Percentiles rank a stretch among this genome's conserved stretches.
These are phyloP conservation scores for Dunaliella primolecta DNA, from an alignment of 139 green algal genomes.

Conservation along the genomic window DNA sequence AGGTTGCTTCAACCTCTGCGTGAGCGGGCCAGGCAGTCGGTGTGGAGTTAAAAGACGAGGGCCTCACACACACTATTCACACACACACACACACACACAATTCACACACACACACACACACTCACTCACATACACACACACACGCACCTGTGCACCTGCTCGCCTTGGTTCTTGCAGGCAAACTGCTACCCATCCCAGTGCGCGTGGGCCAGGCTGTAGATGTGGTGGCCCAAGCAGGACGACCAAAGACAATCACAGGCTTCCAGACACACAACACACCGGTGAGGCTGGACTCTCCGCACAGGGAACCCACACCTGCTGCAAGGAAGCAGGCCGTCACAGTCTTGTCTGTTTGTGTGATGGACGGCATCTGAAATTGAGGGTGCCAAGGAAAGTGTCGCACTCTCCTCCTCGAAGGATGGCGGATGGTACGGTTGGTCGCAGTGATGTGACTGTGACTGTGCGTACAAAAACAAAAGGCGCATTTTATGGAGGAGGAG, in stretches of 20 bases:
- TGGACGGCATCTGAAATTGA: neutral
- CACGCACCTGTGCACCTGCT: too few relatives aligned
- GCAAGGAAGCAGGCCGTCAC: neutral
- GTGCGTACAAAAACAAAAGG: too few relatives aligned
- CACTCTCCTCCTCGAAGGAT: too few relatives aligned
- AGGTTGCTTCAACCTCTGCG: too few relatives aligned
- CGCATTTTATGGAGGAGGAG: too few relatives aligned
- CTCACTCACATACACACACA: too few relatives aligned
- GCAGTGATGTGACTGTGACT: conserved; percentile 55
- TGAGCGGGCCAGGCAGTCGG: too few relatives aligned
- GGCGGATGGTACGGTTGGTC: too few relatives aligned
- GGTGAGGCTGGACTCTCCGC: conserved; percentile 26
- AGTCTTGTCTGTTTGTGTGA: neutral
- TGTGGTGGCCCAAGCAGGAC: conserved; percentile 85
- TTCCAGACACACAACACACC: conserved; percentile 98
- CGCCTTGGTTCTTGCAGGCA: conserved; percentile 36
- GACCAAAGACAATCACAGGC: conserved; percentile 96
- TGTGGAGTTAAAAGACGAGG: too few relatives aligned
- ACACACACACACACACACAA: too few relatives aligned
- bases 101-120: too few relatives aligned
- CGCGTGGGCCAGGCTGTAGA: conserved; percentile 93
- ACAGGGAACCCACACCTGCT: neutral
- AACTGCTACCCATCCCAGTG: conserved; percentile 79
- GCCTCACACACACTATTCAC: too few relatives aligned
- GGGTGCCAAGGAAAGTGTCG: neutral